Conservation (phyloP, 1,284 basidiomycete genomes). For the Trichosporon inkin region DNA sequence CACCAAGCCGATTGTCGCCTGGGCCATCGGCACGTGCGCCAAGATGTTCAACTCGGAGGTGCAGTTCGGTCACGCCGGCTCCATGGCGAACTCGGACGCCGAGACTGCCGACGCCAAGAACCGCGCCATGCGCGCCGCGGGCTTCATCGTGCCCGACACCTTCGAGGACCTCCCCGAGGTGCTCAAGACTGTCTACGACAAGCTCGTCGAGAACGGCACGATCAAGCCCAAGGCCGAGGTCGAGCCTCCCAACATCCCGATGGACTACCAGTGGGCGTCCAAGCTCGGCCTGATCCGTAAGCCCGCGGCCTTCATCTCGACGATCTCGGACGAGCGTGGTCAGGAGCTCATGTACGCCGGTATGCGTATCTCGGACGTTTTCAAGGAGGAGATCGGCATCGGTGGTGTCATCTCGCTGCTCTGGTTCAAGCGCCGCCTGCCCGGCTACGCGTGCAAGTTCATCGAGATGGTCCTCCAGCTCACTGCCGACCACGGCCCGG, state of each 20-base stretch:
- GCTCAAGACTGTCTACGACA: slow-evolving; percentile 78
- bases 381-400: slow-evolving; percentile 94
- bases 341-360: slow-evolving; percentile 98
- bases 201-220: slow-evolving; percentile 66
- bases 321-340: slow-evolving; percentile 98
- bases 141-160: slow-evolving; percentile 94
- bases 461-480: slow-evolving; percentile 99
- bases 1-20: slow-evolving; percentile 97
- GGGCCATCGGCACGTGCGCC: slow-evolving; percentile 99
- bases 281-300: slow-evolving; percentile 98
- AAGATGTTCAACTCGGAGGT: slow-evolving; percentile 99
- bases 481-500: slow-evolving; percentile 97
- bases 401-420: slow-evolving; percentile 94
- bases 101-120: slow-evolving; percentile 99
- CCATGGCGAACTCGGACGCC: slow-evolving; percentile 94
- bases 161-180: slow-evolving; percentile 92
- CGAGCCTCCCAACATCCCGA: slow-evolving; percentile 91
- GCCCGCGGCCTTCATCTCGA: slow-evolving; percentile 98
- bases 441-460: slow-evolving; percentile 68
- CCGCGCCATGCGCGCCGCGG: slow-evolving; percentile 86
- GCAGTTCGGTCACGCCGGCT: slow-evolving; percentile 97
- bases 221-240: slow-evolving; percentile 73
- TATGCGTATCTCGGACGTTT: slow-evolving; percentile 98
- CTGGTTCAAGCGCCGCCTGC: slow-evolving; percentile 89
- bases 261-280: slow-evolving; percentile 99